phyloP scores from a whole-genome alignment of 208 protist genomes.

The Leishmania martiniquensis region DNA sequence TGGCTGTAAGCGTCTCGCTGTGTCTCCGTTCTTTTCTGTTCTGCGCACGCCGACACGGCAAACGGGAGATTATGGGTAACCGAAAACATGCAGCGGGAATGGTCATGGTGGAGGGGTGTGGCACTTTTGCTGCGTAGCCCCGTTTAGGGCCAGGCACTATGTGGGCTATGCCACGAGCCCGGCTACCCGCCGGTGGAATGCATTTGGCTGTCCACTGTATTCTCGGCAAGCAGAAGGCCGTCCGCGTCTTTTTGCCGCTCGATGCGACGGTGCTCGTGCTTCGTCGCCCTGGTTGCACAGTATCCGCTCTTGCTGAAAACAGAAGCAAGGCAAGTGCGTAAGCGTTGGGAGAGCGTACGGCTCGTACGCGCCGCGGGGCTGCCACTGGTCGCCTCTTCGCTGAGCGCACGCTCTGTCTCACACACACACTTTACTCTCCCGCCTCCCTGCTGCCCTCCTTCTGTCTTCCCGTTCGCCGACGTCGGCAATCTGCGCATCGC shows the following conservation, averaged over 20 bases:
- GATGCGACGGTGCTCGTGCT: neutral
- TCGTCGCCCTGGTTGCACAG: neutral
- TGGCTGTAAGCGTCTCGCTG: neutral
- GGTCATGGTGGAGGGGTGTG: neutral
- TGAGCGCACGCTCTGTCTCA: neutral
- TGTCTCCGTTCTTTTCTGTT: neutral
- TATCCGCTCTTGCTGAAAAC: neutral
- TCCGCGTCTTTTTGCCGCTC: neutral
- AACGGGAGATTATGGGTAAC: neutral
- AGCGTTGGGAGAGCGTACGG: neutral
- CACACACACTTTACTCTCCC: neutral
- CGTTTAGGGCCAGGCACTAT: neutral
- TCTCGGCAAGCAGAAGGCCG: neutral
- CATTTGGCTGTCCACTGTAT: neutral
- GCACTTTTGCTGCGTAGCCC: neutral
- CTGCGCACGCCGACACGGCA: neutral
- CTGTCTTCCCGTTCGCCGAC: neutral
- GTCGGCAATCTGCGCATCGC: neutral
- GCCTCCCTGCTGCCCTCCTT: neutral
- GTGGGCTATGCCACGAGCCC: neutral
- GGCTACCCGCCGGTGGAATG: neutral
- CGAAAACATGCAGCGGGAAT: neutral
- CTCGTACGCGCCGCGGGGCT: neutral
- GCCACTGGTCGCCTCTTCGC: neutral
- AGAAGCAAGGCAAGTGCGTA: neutral